Evolutionary conservation across 805 yeast species (phyloP).

Genomic region (Candida xyloterini): DNA sequence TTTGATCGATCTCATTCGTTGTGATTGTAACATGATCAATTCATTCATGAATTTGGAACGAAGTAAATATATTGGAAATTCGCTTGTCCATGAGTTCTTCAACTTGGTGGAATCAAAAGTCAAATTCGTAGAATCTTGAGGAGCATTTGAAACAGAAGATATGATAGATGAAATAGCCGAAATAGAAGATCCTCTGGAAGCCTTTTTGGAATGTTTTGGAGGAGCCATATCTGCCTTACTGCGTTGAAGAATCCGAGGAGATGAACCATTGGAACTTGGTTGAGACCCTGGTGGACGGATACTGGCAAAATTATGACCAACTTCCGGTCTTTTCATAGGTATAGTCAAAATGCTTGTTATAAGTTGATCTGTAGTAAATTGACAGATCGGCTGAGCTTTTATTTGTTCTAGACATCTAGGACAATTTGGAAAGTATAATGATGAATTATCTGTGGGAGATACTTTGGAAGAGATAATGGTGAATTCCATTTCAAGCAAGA

Average conservation of each 20-base stretch:
- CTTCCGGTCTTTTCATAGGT: slow-evolving; percentile 10
- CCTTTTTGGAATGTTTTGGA: slow-evolving; percentile 23
- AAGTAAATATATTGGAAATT: slow-evolving; percentile 16
- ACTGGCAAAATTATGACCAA: slow-evolving; percentile 1
- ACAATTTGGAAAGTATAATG: slow-evolving; percentile 28
- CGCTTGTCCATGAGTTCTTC: slow-evolving; percentile 15
- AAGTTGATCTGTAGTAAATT: slow-evolving; percentile 18
- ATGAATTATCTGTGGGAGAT: slow-evolving; percentile 3
- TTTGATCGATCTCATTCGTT: slow-evolving; percentile 4
- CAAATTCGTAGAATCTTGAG: slow-evolving; percentile 3
- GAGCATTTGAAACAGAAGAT: slow-evolving; percentile 30
- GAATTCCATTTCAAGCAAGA: slow-evolving; percentile 38
- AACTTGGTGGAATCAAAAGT: neutral
- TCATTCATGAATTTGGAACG: slow-evolving; percentile 25
- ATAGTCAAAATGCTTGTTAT: slow-evolving; percentile 17
- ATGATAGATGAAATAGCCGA: slow-evolving; percentile 35
- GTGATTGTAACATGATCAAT: slow-evolving; percentile 18
- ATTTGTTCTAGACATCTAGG: slow-evolving; percentile 18
- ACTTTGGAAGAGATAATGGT: slow-evolving; percentile 4
- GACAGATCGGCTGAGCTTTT: slow-evolving; percentile 25
- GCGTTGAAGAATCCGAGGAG: slow-evolving; percentile 4
- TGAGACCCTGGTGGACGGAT: slow-evolving; percentile 9
- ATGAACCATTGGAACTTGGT: slow-evolving; percentile 3
- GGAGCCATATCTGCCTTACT: neutral
- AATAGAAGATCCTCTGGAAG: slow-evolving; percentile 34